Conservation (phyloP, 2,329 filamentous ascomycete genomes). For the Colletotrichum cordylinicola region DNA sequence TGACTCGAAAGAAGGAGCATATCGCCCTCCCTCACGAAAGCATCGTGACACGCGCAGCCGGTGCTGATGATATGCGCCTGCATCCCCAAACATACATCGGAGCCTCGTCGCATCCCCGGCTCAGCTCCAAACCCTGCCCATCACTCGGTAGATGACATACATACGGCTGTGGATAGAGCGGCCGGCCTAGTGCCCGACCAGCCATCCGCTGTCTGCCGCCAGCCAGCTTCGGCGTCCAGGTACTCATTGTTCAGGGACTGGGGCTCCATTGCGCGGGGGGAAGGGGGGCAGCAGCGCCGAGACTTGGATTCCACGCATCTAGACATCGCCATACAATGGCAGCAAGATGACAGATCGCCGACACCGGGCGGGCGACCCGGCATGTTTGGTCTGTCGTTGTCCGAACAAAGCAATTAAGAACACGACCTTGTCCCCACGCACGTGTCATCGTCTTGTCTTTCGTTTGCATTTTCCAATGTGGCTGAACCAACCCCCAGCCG, state of each 20-base stretch:
- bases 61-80: background rate
- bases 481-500: background rate
- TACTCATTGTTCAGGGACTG: background rate
- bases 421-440: background rate
- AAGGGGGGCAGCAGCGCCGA: background rate
- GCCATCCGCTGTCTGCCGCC: background rate
- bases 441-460: background rate
- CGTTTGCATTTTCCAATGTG: background rate
- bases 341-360: slow-evolving; percentile 30
- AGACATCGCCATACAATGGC: background rate
- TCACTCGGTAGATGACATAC: slow-evolving; percentile 21
- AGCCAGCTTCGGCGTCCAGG: background rate
- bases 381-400: slow-evolving; percentile 43
- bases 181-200: background rate
- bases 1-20: background rate
- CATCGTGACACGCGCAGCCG: background rate
- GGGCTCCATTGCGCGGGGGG: background rate
- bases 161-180: slow-evolving; percentile 1
- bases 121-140: background rate
- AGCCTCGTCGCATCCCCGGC: background rate
- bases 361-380: slow-evolving; percentile 21
- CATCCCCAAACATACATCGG: background rate
- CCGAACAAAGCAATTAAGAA: slow-evolving; percentile 37
- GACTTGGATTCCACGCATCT: background rate
- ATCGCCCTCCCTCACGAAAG: background rate